A percentile compares a stretch with the other conserved stretches of the same genome.
Evolutionary conservation across 495 filamentous ascomycete genomes (phyloP).

Genomic region (Clohesyomyces aquaticus): DNA sequence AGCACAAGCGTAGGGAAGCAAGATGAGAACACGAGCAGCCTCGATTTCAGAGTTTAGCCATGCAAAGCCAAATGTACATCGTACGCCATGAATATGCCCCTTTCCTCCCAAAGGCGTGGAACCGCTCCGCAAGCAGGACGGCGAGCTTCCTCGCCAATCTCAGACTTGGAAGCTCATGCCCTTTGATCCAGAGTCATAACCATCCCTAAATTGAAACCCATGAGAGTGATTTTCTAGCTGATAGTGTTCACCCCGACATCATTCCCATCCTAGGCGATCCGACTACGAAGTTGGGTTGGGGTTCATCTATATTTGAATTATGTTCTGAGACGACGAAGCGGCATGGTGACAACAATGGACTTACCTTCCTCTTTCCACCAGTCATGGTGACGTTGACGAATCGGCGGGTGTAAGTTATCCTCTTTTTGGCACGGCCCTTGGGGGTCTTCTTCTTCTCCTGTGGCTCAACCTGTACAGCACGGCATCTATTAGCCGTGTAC

Average conservation of each 20-base stretch:
- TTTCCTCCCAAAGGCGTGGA: constrained; percentile 37
- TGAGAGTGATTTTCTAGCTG: constrained; percentile 24
- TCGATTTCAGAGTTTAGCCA: constrained; percentile 18
- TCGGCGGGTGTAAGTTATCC: constrained; percentile 92
- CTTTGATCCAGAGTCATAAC: constrained; percentile 43
- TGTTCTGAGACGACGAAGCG: background rate
- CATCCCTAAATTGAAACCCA: constrained; percentile 33
- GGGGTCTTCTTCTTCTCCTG: constrained; percentile 92
- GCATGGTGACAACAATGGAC: constrained; percentile 23
- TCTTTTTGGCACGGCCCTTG: constrained; percentile 99
- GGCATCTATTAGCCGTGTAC: background rate
- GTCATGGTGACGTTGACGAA: constrained; percentile 99
- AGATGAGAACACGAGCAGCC: constrained; percentile 11
- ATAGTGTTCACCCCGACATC: constrained; percentile 16
- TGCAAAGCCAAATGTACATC: constrained; percentile 39
- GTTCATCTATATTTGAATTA: constrained; percentile 56
- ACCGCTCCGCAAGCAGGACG: constrained; percentile 25
- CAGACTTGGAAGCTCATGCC: constrained; percentile 14
- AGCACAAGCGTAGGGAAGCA: background rate
- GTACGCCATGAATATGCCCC: constrained; percentile 42
- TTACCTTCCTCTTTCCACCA: constrained; percentile 98
- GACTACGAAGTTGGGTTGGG: constrained; percentile 58
- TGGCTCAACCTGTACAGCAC: constrained; percentile 68
- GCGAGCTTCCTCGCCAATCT: constrained; percentile 24
- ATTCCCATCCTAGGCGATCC: constrained; percentile 6